Evolutionary conservation across 2,329 filamentous ascomycete species (phyloP).

Genomic region (Talaromyces sp.): DNA sequence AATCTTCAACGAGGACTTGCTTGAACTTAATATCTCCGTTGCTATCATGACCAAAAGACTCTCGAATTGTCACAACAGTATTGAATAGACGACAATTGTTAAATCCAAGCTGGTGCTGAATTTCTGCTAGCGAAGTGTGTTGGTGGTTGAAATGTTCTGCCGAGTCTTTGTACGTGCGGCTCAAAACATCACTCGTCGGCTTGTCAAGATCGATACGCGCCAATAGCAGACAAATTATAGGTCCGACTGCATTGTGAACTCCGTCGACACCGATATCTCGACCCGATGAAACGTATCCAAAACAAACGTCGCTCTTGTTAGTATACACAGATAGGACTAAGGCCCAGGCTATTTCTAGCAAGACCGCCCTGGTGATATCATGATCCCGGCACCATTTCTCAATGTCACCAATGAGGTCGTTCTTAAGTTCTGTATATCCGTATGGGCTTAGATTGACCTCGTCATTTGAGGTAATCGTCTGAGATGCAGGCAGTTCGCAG

Average conservation of each 20-base stretch:
- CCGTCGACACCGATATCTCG: conserved; percentile 29
- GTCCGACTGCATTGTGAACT: conserved; percentile 34
- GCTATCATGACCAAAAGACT: neutral
- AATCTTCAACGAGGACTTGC: neutral
- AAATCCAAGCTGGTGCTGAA: neutral
- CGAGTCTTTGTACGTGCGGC: neutral
- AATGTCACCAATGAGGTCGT: neutral
- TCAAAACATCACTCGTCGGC: neutral
- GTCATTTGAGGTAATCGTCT: neutral
- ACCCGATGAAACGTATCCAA: conserved; percentile 37
- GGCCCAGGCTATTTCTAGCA: conserved; percentile 36
- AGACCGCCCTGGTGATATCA: conserved; percentile 20
- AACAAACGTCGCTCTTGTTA: conserved; percentile 31
- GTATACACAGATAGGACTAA: conserved; percentile 32
- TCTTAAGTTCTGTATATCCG: neutral
- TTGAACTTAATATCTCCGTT: neutral
- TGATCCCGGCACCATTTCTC: neutral
- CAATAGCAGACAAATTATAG: conserved; percentile 19
- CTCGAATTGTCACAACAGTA: neutral
- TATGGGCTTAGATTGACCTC: neutral
- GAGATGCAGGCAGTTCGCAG: neutral
- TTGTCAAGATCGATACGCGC: conserved; percentile 9
- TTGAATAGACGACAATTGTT: neutral
- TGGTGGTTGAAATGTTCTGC: neutral
- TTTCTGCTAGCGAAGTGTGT: neutral